A percentile compares a stretch with the other conserved stretches of the same genome.
Evolutionary conservation across 1,284 basidiomycete genomes (phyloP).

Genomic region (Malassezia slooffiae): DNA sequence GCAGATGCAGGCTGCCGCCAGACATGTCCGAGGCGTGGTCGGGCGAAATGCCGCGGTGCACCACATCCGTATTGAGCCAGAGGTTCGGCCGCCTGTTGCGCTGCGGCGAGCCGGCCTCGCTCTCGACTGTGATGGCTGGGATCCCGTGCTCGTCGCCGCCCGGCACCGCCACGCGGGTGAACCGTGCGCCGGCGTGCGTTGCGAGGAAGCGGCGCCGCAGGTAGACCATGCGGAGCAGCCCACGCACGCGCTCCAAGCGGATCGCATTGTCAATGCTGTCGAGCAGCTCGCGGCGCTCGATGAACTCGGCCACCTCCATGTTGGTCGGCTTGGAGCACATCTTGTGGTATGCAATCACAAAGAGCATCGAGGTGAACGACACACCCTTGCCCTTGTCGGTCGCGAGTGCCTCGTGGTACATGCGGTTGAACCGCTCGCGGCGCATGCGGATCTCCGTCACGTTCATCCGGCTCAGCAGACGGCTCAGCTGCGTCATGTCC

Average conservation of each 20-base stretch:
- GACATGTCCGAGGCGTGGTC: neutral
- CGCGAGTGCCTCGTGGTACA: conserved; percentile 48
- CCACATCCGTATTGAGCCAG: neutral
- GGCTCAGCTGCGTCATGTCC: conserved; percentile 19
- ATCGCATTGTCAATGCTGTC: conserved; percentile 36
- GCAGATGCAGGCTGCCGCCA: too few relatives aligned
- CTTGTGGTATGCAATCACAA: conserved; percentile 80
- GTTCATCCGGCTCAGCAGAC: conserved; percentile 18
- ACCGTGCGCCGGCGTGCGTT: conserved; percentile 1
- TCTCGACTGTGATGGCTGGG: conserved; percentile 14
- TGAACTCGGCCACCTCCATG: conserved; percentile 36
- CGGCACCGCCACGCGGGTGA: conserved; percentile 4
- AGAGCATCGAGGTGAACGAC: conserved; percentile 80
- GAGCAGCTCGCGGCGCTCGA: conserved; percentile 28
- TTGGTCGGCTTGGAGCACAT: conserved; percentile 64
- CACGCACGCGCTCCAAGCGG: conserved; percentile 33
- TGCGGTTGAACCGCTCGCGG: conserved; percentile 31
- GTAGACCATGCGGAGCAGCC: conserved; percentile 31
- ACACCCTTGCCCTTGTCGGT: conserved; percentile 58
- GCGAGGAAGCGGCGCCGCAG: conserved; percentile 31
- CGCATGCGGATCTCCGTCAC: conserved; percentile 27
- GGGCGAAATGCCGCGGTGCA: neutral
- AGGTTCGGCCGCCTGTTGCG: conserved; percentile 3
- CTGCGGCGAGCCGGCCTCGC: neutral
- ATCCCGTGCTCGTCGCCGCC: conserved; percentile 7